phyloP scores from a whole-genome alignment of 176 grass and related monocot genomes.

The Oryza punctata region DNA sequence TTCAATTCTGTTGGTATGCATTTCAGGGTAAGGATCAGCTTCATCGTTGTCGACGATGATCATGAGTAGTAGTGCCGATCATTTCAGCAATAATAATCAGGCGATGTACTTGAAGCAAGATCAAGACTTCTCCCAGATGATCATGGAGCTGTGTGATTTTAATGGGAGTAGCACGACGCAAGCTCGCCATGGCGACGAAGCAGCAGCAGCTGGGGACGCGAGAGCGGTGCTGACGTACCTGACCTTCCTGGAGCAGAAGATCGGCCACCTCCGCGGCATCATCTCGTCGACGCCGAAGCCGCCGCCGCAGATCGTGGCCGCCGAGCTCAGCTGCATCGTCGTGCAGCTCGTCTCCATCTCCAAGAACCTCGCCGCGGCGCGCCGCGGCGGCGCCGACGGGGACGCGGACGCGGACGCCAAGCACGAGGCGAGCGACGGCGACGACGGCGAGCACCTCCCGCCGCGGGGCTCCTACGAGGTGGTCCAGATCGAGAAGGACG shows the following conservation, averaged over 20 bases:
- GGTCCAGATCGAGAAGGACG: constrained; percentile 73
- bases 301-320: constrained; percentile 63
- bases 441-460: not conserved
- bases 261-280: constrained; percentile 61
- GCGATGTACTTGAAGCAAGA: not conserved
- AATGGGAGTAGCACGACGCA: not conserved
- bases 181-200: not conserved
- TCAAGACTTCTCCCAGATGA: not conserved
- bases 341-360: constrained; percentile 67
- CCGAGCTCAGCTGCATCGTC: constrained; percentile 75
- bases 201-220: constrained; percentile 9
- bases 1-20: not conserved
- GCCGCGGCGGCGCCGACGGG: not conserved
- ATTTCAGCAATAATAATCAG: not conserved
- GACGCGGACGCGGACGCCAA: not conserved
- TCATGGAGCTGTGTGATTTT: constrained; percentile 16
- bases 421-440: not conserved
- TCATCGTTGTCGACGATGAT: not conserved
- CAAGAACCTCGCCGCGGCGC: constrained; percentile 47
- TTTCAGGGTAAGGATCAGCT: not conserved
- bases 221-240: constrained; percentile 57
- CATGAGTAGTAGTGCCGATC: not conserved
- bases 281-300: constrained; percentile 43
- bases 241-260: constrained; percentile 72
- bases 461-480: constrained; percentile 50